Percentiles rank a stretch among this genome's conserved stretches.
Conservation (phyloP, 495 filamentous ascomycete genomes). For the Penicillium riverlandense region DNA sequence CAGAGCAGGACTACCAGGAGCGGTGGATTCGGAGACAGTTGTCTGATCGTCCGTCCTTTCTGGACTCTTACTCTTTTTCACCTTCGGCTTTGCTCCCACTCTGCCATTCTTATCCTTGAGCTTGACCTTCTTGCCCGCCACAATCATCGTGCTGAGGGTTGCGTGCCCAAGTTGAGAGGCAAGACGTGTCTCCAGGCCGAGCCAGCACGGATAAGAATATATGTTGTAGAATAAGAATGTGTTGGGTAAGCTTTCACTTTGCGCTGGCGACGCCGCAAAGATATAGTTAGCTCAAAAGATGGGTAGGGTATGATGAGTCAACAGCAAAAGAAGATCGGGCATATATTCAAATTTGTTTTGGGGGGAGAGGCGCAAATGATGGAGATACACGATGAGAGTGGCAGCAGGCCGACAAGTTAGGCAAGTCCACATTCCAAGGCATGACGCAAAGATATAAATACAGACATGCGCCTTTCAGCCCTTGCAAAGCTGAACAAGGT, state of each 20-base stretch:
- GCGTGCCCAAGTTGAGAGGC: conserved; percentile 25
- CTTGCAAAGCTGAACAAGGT: background rate
- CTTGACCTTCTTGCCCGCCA: conserved; percentile 31
- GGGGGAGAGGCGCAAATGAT: conserved; percentile 25
- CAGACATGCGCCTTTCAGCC: too few species aligned
- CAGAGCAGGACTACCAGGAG: conserved; percentile 17
- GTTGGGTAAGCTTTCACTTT: conserved; percentile 29
- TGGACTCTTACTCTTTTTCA: conserved; percentile 35
- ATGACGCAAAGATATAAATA: background rate
- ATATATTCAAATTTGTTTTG: conserved; percentile 13
- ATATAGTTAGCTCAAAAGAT: conserved; percentile 18
- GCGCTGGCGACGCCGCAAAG: conserved; percentile 25
- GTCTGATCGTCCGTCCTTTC: conserved; percentile 26
- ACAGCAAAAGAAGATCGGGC: conserved; percentile 11
- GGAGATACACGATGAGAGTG: conserved; percentile 26
- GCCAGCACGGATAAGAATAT: background rate
- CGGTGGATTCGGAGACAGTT: conserved; percentile 17
- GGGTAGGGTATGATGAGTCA: conserved; percentile 5
- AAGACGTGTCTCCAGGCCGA: conserved; percentile 38
- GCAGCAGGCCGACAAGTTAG: conserved; percentile 19
- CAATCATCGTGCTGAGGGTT: conserved; percentile 28
- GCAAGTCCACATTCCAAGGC: conserved; percentile 18
- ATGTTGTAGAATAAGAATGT: conserved; percentile 1
- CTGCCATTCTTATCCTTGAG: conserved; percentile 28
- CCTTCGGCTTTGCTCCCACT: conserved; percentile 27